A percentile compares a stretch with the other conserved stretches of the same genome.
phyloP scores from a whole-genome alignment of 1,139 yeast species.

The Hyphopichia wangnamkhiaoensis region DNA sequence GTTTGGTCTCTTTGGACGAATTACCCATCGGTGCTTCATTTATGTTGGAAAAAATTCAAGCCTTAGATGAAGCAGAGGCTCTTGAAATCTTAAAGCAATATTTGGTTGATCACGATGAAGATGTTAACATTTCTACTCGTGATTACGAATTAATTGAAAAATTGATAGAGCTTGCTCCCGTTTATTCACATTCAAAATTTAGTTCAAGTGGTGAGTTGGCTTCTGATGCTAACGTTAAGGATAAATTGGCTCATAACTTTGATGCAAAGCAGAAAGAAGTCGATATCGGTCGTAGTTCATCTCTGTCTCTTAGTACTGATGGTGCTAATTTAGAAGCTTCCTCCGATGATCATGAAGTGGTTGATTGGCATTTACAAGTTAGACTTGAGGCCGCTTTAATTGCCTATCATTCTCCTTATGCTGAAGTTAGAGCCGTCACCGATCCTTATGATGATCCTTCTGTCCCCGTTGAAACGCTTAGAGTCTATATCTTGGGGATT shows the following conservation, averaged over 20 bases:
- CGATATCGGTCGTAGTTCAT: too few species aligned
- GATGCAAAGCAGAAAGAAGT: conserved; percentile 12
- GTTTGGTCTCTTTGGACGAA: conserved; percentile 25
- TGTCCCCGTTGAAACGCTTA: conserved; percentile 52
- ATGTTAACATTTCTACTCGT: conserved; percentile 19
- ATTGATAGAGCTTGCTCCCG: conserved; percentile 12
- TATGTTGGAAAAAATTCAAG: conserved; percentile 31
- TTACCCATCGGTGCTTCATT: conserved; percentile 28
- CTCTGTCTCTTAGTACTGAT: too few species aligned
- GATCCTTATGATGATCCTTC: conserved; percentile 53
- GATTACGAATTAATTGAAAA: conserved; percentile 16
- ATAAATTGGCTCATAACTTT: background rate
- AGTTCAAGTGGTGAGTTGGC: too few species aligned
- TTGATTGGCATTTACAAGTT: conserved; percentile 29
- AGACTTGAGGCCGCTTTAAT: conserved; percentile 47
- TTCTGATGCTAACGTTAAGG: too few species aligned
- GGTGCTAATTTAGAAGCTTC: too few species aligned
- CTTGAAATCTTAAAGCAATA: conserved; percentile 19
- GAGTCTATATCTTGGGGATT: conserved; percentile 53
- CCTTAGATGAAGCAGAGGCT: conserved; percentile 21
- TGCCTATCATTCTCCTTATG: conserved; percentile 59
- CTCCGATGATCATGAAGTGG: too few species aligned
- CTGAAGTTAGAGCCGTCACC: conserved; percentile 62
- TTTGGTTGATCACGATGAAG: conserved; percentile 19
- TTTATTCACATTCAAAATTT: background rate